phyloP scores from a whole-genome alignment of 2,329 filamentous ascomycete genomes.

The Didymella pinodella region DNA sequence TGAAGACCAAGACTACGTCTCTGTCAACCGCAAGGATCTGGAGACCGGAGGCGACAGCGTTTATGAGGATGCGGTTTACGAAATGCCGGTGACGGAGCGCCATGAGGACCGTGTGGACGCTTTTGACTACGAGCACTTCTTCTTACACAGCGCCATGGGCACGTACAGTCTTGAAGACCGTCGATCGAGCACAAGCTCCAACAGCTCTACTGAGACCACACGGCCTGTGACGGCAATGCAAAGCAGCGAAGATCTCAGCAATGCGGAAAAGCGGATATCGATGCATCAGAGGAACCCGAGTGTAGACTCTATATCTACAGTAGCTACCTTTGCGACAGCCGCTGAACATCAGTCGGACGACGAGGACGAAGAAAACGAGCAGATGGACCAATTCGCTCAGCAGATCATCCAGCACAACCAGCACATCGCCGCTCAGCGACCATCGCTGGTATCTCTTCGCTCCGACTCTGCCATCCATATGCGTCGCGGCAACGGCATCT shows the following conservation, averaged over 20 bases:
- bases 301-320: slow-evolving; percentile 66
- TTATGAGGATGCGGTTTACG: slow-evolving; percentile 56
- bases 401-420: slow-evolving; percentile 39
- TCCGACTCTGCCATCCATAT: slow-evolving; percentile 48
- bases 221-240: slow-evolving; percentile 46
- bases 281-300: slow-evolving; percentile 62
- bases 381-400: slow-evolving; percentile 51
- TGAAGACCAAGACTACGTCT: slow-evolving; percentile 53
- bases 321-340: slow-evolving; percentile 70
- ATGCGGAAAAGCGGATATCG: slow-evolving; percentile 39
- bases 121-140: slow-evolving; percentile 97
- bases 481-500: slow-evolving; percentile 34
- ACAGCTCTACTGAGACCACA: slow-evolving; percentile 62
- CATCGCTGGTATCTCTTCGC: slow-evolving; percentile 33
- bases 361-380: slow-evolving; percentile 52
- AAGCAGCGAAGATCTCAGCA: slow-evolving; percentile 30
- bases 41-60: slow-evolving; percentile 45
- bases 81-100: slow-evolving; percentile 58
- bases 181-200: slow-evolving; percentile 63
- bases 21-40: slow-evolving; percentile 41
- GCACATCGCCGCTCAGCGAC: slow-evolving; percentile 25
- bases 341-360: slow-evolving; percentile 58
- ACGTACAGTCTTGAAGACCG: slow-evolving; percentile 69
- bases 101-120: slow-evolving; percentile 95
- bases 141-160: slow-evolving; percentile 89